Evolutionary conservation across 2,329 filamentous ascomycete genomes (phyloP).

Genomic region (Hymenoscyphus albidus): DNA sequence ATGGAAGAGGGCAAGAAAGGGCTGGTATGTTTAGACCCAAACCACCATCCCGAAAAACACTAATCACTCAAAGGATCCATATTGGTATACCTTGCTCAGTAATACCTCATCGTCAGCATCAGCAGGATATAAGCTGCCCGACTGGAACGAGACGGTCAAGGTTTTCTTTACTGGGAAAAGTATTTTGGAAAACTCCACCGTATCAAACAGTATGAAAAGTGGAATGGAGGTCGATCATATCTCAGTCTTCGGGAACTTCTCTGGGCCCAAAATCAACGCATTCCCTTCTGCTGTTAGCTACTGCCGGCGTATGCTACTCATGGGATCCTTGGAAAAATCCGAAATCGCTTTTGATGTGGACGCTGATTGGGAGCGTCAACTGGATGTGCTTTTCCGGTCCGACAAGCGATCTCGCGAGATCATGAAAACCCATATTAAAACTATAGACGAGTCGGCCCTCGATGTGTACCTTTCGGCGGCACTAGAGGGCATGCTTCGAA

Average conservation of each 20-base stretch:
- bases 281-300: conserved; percentile 70
- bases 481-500: conserved; percentile 53
- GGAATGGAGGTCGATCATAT: conserved; percentile 41
- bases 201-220: conserved; percentile 33
- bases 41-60: conserved; percentile 12
- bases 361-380: conserved; percentile 77
- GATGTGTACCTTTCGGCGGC: conserved; percentile 49
- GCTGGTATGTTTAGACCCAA: conserved; percentile 61
- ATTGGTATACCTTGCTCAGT: conserved; percentile 65
- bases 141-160: conserved; percentile 49
- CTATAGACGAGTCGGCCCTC: conserved; percentile 39
- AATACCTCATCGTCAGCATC: conserved; percentile 40
- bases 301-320: conserved; percentile 57
- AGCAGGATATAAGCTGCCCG: conserved; percentile 41
- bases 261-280: conserved; percentile 46
- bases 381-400: conserved; percentile 69
- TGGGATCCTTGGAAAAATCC: conserved; percentile 44
- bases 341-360: conserved; percentile 48
- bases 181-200: conserved; percentile 30
- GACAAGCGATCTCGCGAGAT: conserved; percentile 61
- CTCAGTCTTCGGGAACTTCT: conserved; percentile 38
- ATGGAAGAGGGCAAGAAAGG: conserved; percentile 87
- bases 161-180: conserved; percentile 46
- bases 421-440: conserved; percentile 52
- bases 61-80: conserved; percentile 44